phyloP scores from a whole-genome alignment of 345 rosid species.

The Euphorbia tirucalli region DNA sequence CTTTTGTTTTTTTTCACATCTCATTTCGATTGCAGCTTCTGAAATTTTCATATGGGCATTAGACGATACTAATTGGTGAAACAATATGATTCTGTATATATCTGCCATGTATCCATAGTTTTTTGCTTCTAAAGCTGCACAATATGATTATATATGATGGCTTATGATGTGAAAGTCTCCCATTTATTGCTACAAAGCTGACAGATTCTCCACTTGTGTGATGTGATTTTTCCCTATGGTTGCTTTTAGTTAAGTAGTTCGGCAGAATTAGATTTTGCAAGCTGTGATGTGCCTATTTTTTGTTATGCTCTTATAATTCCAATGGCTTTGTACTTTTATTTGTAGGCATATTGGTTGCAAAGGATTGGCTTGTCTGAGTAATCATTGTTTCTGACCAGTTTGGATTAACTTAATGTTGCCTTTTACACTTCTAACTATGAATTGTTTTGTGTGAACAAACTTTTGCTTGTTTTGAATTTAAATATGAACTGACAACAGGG shows the following conservation, averaged over 20 bases:
- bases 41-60: neutral
- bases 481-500: conserved; percentile 97
- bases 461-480: conserved; percentile 44
- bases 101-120: neutral
- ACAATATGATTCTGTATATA: neutral
- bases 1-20: neutral
- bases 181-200: neutral
- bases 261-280: neutral
- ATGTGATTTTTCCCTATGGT: neutral
- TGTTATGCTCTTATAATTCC: neutral
- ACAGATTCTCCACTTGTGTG: neutral
- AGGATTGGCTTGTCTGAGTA: neutral
- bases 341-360: neutral
- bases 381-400: neutral
- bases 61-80: neutral
- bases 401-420: conserved; percentile 1
- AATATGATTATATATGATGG: neutral
- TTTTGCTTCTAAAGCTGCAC: neutral
- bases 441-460: neutral
- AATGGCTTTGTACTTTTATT: neutral
- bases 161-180: neutral
- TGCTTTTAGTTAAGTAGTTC: neutral
- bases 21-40: neutral
- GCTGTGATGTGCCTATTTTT: neutral
- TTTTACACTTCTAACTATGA: neutral